Conservation (phyloP, 164 flowering plant species). For the Piper longum region DNA sequence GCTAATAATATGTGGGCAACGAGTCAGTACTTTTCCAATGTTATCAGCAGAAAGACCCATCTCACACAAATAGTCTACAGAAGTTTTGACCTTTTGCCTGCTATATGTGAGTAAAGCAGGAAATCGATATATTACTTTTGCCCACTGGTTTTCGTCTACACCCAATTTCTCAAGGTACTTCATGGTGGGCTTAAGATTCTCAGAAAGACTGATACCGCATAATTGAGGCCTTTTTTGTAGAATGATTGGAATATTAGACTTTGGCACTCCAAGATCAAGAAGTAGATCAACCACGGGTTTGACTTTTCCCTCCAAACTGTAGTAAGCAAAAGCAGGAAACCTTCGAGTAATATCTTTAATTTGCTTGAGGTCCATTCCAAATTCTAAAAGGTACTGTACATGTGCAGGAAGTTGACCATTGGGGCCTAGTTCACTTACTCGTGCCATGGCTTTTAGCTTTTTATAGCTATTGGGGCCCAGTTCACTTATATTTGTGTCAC, state of each 20-base stretch:
- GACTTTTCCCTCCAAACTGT: constrained; percentile 82
- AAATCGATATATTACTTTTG: constrained; percentile 48
- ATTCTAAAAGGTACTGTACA: constrained; percentile 54
- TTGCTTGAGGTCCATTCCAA: constrained; percentile 62
- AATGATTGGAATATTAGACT: constrained; percentile 44
- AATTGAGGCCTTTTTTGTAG: constrained; percentile 62
- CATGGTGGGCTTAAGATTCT: constrained; percentile 64
- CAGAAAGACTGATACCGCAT: constrained; percentile 74
- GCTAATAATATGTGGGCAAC: constrained; percentile 61
- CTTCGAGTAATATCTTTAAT: constrained; percentile 51
- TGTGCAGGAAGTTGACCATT: constrained; percentile 57
- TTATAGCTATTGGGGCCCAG: constrained; percentile 13
- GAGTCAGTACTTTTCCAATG: constrained; percentile 51
- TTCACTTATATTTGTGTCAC: constrained; percentile 5
- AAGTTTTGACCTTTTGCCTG: constrained; percentile 42
- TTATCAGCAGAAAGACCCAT: constrained; percentile 39
- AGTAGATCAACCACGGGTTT: constrained; percentile 77
- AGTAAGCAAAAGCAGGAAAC: constrained; percentile 74
- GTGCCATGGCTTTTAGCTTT: constrained; percentile 58
- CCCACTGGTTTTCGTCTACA: constrained; percentile 49
- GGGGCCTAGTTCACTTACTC: constrained; percentile 43
- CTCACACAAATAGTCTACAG: constrained; percentile 49
- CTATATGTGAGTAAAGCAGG: constrained; percentile 76
- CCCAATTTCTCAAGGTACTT: constrained; percentile 44
- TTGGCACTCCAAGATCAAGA: constrained; percentile 60